Evolutionary conservation across 1,139 yeast genomes (phyloP).

Genomic region (Nakaseomyces nivariensis): DNA sequence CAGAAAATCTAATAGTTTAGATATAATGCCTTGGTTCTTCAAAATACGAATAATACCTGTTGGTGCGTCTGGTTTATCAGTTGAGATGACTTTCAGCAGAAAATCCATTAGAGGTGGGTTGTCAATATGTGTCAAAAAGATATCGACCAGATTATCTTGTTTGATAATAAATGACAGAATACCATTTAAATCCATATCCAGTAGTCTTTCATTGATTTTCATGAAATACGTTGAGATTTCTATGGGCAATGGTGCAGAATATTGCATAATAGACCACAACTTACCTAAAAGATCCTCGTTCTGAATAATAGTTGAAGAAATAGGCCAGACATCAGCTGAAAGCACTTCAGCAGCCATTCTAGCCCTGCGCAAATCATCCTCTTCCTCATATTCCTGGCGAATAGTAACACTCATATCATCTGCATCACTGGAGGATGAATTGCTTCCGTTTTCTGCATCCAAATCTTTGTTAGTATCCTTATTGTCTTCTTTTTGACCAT

Average conservation of each 20-base stretch:
- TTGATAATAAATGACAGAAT: constrained; percentile 51
- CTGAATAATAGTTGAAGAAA: constrained; percentile 86
- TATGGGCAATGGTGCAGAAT: constrained; percentile 55
- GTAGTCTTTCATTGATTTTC: constrained; percentile 85
- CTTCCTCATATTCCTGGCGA: constrained; percentile 38
- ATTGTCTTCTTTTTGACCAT: constrained; percentile 5
- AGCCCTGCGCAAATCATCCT: constrained; percentile 57
- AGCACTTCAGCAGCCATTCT: constrained; percentile 85
- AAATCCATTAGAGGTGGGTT: constrained; percentile 71
- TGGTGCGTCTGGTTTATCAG: constrained; percentile 56
- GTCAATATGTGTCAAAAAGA: constrained; percentile 45
- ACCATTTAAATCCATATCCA: constrained; percentile 86
- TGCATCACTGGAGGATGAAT: constrained; percentile 25
- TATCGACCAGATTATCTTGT: constrained; percentile 44
- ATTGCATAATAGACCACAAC: constrained; percentile 73
- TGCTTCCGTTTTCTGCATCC: constrained; percentile 21
- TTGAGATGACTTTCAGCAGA: constrained; percentile 48
- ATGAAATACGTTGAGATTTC: constrained; percentile 79
- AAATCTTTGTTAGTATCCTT: constrained; percentile 18
- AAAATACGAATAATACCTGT: constrained; percentile 51
- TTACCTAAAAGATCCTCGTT: constrained; percentile 52
- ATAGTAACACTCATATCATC: constrained; percentile 25
- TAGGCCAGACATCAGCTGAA: constrained; percentile 89
- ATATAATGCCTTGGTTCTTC: constrained; percentile 41
- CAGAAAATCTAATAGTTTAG: constrained; percentile 43